phyloP scores from a whole-genome alignment of 2,329 filamentous ascomycete species.

The Claviceps sp. region DNA sequence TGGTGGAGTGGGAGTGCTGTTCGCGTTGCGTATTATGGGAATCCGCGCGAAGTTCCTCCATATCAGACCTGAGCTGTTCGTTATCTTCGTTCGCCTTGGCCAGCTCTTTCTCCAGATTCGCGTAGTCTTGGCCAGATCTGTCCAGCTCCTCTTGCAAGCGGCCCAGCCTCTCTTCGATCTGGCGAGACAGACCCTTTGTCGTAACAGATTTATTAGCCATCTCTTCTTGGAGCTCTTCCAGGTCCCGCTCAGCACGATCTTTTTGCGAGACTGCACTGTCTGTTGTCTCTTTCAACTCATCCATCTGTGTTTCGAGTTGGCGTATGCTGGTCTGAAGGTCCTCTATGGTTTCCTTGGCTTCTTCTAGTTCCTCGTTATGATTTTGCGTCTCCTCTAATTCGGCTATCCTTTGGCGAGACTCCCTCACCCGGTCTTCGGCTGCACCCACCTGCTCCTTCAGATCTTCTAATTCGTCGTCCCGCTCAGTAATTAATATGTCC shows the following conservation, averaged over 20 bases:
- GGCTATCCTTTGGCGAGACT: slow-evolving; percentile 33
- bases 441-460: slow-evolving; percentile 43
- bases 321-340: slow-evolving; percentile 43
- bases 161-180: slow-evolving; percentile 57
- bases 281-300: slow-evolving; percentile 40
- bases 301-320: slow-evolving; percentile 38
- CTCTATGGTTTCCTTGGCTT: slow-evolving; percentile 44
- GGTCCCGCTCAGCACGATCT: slow-evolving; percentile 42
- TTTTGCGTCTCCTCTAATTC: slow-evolving; percentile 46
- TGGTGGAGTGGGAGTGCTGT: slow-evolving; percentile 27
- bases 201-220: slow-evolving; percentile 68
- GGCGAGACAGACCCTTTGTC: slow-evolving; percentile 60
- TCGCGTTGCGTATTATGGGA: slow-evolving; percentile 17
- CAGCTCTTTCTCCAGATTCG: slow-evolving; percentile 38
- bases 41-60: slow-evolving; percentile 27
- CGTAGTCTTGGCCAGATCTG: slow-evolving; percentile 33
- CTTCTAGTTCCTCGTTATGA: slow-evolving; percentile 36
- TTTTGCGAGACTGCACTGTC: slow-evolving; percentile 41
- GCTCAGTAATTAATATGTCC: slow-evolving; percentile 57
- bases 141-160: slow-evolving; percentile 56
- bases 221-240: slow-evolving; percentile 59
- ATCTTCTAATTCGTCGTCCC: slow-evolving; percentile 61
- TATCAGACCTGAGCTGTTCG: slow-evolving; percentile 28
- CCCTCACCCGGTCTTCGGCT: slow-evolving; percentile 44
- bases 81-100: slow-evolving; percentile 33